These are phyloP conservation scores for Rhizopus arrhizus DNA, from an alignment of 371 early-diverging fungal genomes.

Conservation along the genomic window DNA sequence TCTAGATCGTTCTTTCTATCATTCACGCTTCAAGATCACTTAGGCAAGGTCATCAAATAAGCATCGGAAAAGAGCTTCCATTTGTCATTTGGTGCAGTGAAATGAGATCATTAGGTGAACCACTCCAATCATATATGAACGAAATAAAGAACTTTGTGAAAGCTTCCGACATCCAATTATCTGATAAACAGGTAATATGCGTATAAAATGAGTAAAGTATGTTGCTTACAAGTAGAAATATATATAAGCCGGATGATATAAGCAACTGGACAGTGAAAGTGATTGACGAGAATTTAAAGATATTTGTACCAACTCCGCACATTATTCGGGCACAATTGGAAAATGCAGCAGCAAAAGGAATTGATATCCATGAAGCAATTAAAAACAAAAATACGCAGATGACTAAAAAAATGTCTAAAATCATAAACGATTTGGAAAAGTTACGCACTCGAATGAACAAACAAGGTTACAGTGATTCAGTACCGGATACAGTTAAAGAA, in stretches of 20 bases:
- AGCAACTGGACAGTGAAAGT: conserved; percentile 33
- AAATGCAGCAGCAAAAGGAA: conserved; percentile 34
- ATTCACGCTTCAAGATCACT: conserved; percentile 69
- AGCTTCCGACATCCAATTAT: conserved; percentile 38
- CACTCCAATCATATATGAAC: conserved; percentile 40
- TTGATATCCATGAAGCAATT: conserved; percentile 24
- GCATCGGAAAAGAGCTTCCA: conserved; percentile 52
- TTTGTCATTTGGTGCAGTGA: conserved; percentile 55
- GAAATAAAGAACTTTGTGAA: conserved; percentile 53
- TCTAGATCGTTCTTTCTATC: conserved; percentile 51
- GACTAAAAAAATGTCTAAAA: conserved; percentile 41
- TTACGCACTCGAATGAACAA: conserved; percentile 37
- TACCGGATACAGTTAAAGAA: conserved; percentile 42
- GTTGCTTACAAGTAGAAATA: neutral
- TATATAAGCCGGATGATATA: neutral
- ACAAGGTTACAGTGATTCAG: conserved; percentile 40
- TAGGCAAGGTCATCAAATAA: conserved; percentile 65
- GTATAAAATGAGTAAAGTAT: neutral
- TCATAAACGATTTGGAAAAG: conserved; percentile 36
- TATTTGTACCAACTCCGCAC: conserved; percentile 48
- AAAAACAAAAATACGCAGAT: conserved; percentile 28
- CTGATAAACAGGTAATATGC: conserved; percentile 27
- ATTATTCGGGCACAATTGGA: conserved; percentile 45
- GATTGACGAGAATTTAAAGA: conserved; percentile 44
- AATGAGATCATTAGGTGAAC: conserved; percentile 29